Evolutionary conservation across 441 rosid genomes (phyloP), one percentile per base, ranked within the genome.

Genomic region (Mallotus japonicus): DNA sequence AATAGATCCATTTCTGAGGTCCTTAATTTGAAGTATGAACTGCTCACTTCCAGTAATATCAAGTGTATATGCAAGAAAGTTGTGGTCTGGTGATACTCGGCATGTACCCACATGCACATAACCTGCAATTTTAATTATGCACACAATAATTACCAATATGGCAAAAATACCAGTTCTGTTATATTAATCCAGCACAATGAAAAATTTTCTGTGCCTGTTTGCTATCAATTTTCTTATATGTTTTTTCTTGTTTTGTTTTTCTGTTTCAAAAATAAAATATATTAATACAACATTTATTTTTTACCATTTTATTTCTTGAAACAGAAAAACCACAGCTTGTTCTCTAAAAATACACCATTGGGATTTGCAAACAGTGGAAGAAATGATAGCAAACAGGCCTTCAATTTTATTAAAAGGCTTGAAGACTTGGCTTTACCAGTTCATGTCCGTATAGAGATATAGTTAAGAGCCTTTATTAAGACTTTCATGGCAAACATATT

Each of bases 51-150:
- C 99, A 51, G 84, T 73, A 17, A 80, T 76, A 78, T 94, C 97
- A 84, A 89, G 78, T 1, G 97, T 89, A 72, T 92, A 94, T 6
- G 97, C 99, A 7, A 94, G 88, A 85, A 83, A 86, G 73, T 85
- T 87, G 59, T 94, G 97, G 75, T 92, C 90, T 3, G 95, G 97
- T 58, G 99, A 92, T 82, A 94, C 86, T 34, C 94, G 90, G 79
- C 97, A 94, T 67, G 89, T 77, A 54, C 97, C 97, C 64, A 92
- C 84, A 59, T 94, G 90, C 59, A 90, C 91, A 72, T 88, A 87
- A 73, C 93, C 96, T 90, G 77, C 62, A 77, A 65, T 47, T 65
- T 49, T 47, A 34, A 55, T 47, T 22, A 69, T 62, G 54, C 63
- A 46, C 32, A 61, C 56, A 57, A 12, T 28, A 71, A 46, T 50